Percentiles rank a stretch among this genome's conserved stretches.
These are phyloP conservation scores for Solanum pimpinellifolium DNA, from an alignment of 257 asterid species.

Conservation along the genomic window DNA sequence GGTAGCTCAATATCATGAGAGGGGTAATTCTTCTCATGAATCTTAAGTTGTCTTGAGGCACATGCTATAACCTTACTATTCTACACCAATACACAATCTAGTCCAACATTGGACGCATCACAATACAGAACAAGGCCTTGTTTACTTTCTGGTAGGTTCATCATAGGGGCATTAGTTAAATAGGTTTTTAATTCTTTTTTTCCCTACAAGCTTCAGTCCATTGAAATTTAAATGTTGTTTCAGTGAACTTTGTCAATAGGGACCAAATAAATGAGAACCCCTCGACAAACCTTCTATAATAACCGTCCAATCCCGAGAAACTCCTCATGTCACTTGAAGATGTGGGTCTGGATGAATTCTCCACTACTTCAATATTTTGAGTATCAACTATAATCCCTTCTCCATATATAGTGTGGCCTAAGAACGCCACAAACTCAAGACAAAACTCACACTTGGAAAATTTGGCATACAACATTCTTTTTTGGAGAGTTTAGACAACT, in stretches of 20 bases:
- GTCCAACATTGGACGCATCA: not conserved
- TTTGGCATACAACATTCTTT: not conserved
- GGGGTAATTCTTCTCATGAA: not conserved
- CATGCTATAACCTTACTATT: not conserved
- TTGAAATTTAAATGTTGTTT: no score
- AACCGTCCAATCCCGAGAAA: not conserved
- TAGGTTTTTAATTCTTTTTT: not conserved
- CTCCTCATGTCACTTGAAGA: not conserved
- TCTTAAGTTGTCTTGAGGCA: not conserved
- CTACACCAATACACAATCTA: not conserved
- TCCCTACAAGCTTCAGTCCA: not conserved
- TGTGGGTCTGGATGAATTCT: not conserved
- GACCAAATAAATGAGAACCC: not conserved
- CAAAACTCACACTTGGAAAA: not conserved
- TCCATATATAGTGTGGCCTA: not conserved
- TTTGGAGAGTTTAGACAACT: no score
- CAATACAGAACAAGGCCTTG: not conserved
- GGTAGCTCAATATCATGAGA: not conserved
- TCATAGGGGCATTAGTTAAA: not conserved
- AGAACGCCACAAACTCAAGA: not conserved
- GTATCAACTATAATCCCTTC: not conserved
- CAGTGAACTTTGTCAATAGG: not conserved
- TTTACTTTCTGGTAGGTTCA: no score
- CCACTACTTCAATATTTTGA: not conserved
- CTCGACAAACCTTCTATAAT: no score